Percentiles rank a stretch among this genome's conserved stretches.
Conservation (phyloP, 768 basidiomycete genomes). For the Guyanaporus albipodus region DNA sequence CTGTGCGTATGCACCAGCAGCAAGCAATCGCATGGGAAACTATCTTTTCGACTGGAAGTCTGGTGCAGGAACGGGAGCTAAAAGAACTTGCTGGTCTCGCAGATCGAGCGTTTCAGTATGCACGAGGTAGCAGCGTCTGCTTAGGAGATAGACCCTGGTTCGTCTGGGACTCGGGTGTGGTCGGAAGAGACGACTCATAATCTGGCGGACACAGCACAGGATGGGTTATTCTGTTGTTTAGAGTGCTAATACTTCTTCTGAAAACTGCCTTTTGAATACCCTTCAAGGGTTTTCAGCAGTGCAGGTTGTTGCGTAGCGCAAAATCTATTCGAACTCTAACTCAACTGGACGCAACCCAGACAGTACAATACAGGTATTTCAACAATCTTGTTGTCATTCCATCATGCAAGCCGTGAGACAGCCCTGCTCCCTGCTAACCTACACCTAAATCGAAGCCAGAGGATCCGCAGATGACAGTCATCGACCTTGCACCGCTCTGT, state of each 20-base stretch:
- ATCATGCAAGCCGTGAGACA: not conserved
- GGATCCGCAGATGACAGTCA: not conserved
- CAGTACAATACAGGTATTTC: conserved; percentile 13
- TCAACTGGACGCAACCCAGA: not conserved
- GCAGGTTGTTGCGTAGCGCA: not conserved
- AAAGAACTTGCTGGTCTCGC: conserved; percentile 11
- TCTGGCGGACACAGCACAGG: too few species aligned
- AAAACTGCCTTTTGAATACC: too few species aligned
- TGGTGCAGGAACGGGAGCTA: conserved; percentile 12
- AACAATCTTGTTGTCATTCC: conserved; percentile 1
- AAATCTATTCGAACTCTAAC: conserved; percentile 7
- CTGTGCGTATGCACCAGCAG: conserved; percentile 16
- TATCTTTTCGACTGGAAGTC: conserved; percentile 14
- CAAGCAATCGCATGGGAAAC: conserved; percentile 1
- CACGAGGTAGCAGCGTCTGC: not conserved
- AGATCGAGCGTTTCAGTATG: not conserved
- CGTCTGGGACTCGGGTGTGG: conserved; percentile 24
- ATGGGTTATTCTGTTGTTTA: too few species aligned
- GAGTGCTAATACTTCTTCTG: too few species aligned
- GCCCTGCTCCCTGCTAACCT: conserved; percentile 6
- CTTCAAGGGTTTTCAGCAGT: too few species aligned
- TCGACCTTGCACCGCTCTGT: too few species aligned
- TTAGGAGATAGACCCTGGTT: conserved; percentile 16
- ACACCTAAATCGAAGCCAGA: conserved; percentile 9
- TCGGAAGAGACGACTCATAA: too few species aligned